A percentile compares a stretch with the other conserved stretches of the same genome.
These are phyloP conservation scores for Coccinonectria pachysandricola DNA, from an alignment of 2,329 filamentous ascomycete genomes.

Conservation along the genomic window DNA sequence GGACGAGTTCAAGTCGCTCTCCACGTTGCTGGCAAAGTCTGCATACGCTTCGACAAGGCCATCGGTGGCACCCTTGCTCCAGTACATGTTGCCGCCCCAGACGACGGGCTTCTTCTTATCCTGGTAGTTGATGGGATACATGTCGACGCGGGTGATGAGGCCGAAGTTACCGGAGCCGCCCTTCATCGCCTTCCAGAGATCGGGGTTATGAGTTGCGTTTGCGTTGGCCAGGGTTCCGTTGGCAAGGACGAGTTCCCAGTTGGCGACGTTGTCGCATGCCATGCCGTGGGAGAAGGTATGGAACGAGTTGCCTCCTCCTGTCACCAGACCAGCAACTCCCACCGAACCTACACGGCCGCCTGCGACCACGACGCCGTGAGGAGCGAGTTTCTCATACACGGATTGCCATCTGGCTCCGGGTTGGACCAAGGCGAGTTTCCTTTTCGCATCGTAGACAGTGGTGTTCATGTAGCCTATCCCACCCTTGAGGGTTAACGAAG, in stretches of 20 bases:
- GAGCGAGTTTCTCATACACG: constrained; percentile 17
- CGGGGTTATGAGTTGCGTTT: constrained; percentile 24
- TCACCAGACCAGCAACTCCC: constrained; percentile 19
- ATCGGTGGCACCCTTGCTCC: constrained; percentile 6
- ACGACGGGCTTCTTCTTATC: too few species aligned
- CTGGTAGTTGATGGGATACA: constrained; percentile 2
- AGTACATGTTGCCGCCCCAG: constrained; percentile 8
- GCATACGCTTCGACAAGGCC: constrained; percentile 8
- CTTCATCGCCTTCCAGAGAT: constrained; percentile 35
- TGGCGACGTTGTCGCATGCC: constrained; percentile 29
- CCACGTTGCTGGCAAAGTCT: constrained; percentile 9
- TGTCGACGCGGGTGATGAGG: constrained; percentile 22
- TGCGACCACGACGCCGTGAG: constrained; percentile 28
- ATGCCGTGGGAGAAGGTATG: constrained; percentile 25
- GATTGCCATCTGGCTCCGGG: constrained; percentile 33
- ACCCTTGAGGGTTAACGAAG: too few species aligned
- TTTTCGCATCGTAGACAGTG: constrained; percentile 18
- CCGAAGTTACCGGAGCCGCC: constrained; percentile 37
- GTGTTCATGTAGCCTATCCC: constrained; percentile 17
- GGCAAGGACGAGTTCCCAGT: constrained; percentile 32
- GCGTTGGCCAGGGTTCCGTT: constrained; percentile 31
- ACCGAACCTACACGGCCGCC: constrained; percentile 31
- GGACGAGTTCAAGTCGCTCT: too few species aligned
- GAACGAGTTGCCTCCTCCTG: constrained; percentile 20
- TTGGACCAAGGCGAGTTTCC: constrained; percentile 18